Conservation (phyloP, 495 filamentous ascomycete genomes). For the Stereocaulon alpinum region DNA sequence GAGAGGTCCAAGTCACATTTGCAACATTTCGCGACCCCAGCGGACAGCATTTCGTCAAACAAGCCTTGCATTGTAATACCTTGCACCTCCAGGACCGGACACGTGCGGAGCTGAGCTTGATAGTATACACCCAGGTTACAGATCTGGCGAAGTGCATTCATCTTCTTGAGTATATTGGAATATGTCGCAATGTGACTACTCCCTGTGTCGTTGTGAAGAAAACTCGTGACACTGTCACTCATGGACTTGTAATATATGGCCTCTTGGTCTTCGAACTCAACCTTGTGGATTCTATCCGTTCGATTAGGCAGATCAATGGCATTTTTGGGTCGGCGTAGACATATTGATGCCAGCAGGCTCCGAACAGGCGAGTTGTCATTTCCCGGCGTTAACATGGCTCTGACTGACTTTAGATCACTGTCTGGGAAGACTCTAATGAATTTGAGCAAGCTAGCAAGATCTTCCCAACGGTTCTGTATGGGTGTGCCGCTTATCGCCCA, state of each 20-base stretch:
- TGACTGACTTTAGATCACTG: slow-evolving; percentile 26
- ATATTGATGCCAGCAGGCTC: slow-evolving; percentile 26
- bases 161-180: slow-evolving; percentile 31
- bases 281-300: slow-evolving; percentile 20
- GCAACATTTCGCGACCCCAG: slow-evolving; percentile 11
- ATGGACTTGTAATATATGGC: slow-evolving; percentile 24
- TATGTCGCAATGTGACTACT: slow-evolving; percentile 8
- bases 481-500: slow-evolving; percentile 39
- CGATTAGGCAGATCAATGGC: slow-evolving; percentile 28
- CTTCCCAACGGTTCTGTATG: slow-evolving; percentile 33
- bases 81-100: background rate
- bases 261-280: slow-evolving; percentile 29
- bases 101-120: background rate
- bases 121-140: slow-evolving; percentile 31
- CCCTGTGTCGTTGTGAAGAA: slow-evolving; percentile 1
- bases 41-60: slow-evolving; percentile 9
- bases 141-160: slow-evolving; percentile 32
- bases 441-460: slow-evolving; percentile 30
- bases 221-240: slow-evolving; percentile 19
- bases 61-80: slow-evolving; percentile 20
- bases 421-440: slow-evolving; percentile 35
- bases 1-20: slow-evolving; percentile 10
- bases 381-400: slow-evolving; percentile 27
- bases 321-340: slow-evolving; percentile 31
- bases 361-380: slow-evolving; percentile 13